Base-by-base conservation (phyloP, 2,329 filamentous ascomycete genomes). In the Aureobasidium zeae region DNA sequence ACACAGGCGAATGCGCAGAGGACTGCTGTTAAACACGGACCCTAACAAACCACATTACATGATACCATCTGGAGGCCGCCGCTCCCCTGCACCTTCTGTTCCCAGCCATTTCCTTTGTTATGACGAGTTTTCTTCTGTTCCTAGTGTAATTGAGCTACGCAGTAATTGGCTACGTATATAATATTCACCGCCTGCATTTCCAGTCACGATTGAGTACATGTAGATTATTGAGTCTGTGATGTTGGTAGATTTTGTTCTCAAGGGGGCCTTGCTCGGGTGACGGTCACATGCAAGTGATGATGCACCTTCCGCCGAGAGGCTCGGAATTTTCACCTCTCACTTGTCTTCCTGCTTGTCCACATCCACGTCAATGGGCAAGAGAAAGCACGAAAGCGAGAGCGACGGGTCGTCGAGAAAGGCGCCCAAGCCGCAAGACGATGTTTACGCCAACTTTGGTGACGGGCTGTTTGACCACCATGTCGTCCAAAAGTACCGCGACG, bases 381-480 rank as follows among this genome's bases (percentile, higher is more conserved):
- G 64, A 51, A 67, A 67, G 52, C 60, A 59, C 43, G 58, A 64
- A 25, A 52, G 56, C 36, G 52, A 52, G 35, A 41, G 48, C 48
- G 61, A 62, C 51, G 59, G 58, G 51, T 58, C 57, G 43, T 51
- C 54, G 34, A 64, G 64, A 49, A 67, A 66, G 52, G 55, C 46
- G 8, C 38, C 41, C 11, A 44, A 31, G 19, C 25, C 30, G 8
- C 35, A 33, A 16, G 21, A 13, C 13, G 38, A 39, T 37, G 70
- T 75, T 39, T 67, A 72, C 53, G 63, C 69, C 48, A 70, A 77
- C 32, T 86, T 86, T 59, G 73, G 78, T 44, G 67, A 72, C 42
- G 79, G 76, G 4, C 73, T 86, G 28, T 84, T 86, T 57, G 73
- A 79, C 52, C 59, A 71, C 43, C 54, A 71, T 17, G 70, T 76